Base-by-base conservation (phyloP, 208 protist genomes). In the Trypanosoma boissoni region DNA sequence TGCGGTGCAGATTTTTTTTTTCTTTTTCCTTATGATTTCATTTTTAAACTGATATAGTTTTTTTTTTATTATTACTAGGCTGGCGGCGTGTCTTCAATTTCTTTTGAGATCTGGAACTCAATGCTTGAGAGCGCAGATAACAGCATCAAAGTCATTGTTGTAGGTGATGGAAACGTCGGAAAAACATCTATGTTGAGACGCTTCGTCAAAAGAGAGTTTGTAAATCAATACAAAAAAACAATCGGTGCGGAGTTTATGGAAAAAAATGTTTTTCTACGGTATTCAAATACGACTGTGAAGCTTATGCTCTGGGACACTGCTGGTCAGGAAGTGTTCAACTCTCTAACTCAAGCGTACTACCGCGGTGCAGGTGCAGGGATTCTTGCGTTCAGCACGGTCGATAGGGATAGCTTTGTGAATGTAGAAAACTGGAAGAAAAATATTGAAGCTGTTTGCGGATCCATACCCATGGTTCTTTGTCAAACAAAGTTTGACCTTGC, bases 281-380 rank as follows among this genome's bases (percentile, higher is more conserved):
- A 72, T 16, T 67, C 62, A 8, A 73, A 83, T 36, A 77, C 80
- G 2, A 76, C 68, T n/a, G 78, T 97, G 44, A 86, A 87, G 49
- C 72, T 97, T 16, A 91, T 96, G 82, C 78, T 98, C 12, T 98
- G 96, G 94, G 96, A 98, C 71, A 98, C 92, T 1, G 92, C 96
- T 4, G 96, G 96, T 10, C 88, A 97, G 54, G 92, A 97, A 62
- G 86, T 94, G 61, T 97, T 96, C 54, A 96, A 93, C 41, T 73
- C 83, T 9, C 72, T 98, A n/a, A 96, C 91, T 9, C 79, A 85
- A 61, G 76, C 71, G n/a, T 98, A 97, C 76, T 98, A 98, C 74
- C 86, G 86, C 41, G 91, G 88, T 34, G 78, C 92, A 4, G 82
- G 75, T 20, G 88, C 86, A 5, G 92, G 86, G 20, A 76, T 97